Base-by-base conservation (phyloP, 345 rosid species). In the Pistacia vera region DNA sequence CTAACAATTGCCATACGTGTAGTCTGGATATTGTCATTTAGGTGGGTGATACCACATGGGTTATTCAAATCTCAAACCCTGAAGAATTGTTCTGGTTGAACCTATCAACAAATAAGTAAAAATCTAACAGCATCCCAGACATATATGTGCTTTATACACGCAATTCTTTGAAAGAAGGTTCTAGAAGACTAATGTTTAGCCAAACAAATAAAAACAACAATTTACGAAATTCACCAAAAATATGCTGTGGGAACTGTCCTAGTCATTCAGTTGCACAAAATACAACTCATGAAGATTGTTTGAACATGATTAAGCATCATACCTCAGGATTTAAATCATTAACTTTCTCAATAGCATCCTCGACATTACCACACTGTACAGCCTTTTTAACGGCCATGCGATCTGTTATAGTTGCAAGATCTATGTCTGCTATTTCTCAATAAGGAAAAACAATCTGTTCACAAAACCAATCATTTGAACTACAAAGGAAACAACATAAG, bases 331-430 rank as follows among this genome's bases (percentile, higher is more conserved):
- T 95, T 80, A 95, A 89, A 77, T 90, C 98, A 82, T 94, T 94
- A 8, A 92, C 95, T 91, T 91, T 96, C 78, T 92, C 98, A 61
- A 96, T 94, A 7, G 99, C 99, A 85, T 94, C 99, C 86, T 92
- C 97, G 2, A 97, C 98, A 73, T 97, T 90, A 59, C 99, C 99
- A 79, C 86, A 84, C 72, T 94, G 98, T 35, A 97, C 99, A 6
- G 97, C 99, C 82, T 91, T 97, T 85, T 94, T 97, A 77, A 94
- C 97, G 73, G 99, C 97, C 97, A 94, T 91, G 61, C 99, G 91
- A 71, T 97, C 98, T 0, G 94, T 88, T 70, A 97, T 92, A 2
- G 95, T 93, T 4, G 94, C 90, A 75, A 97, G 95, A 97, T 94
- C 98, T 44, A 94, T 92, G 74, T 92, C 99, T 81, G 98, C 98